Base-by-base conservation (phyloP, 805 yeast genomes). In the Candida manassasensis region DNA sequence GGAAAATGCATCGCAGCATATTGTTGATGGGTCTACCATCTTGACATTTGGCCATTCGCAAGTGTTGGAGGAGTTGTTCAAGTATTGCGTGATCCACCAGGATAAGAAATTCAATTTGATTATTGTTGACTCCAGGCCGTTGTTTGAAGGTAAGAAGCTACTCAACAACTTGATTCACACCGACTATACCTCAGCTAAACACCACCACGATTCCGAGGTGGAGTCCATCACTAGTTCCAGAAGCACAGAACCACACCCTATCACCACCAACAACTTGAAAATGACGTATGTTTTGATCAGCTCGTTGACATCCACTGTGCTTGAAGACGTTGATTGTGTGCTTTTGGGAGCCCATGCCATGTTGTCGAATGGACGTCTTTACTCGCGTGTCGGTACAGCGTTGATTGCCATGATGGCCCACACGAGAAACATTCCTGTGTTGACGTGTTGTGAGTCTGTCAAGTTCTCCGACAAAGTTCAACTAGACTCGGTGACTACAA, bases 311-410 rank as follows among this genome's bases (percentile, higher is more conserved):
- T 58, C 69, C 3, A 79, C 93, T 17, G 79, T 87, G 7, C 71
- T 93, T 49, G 84, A 81, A 47, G 88, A 85, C 56, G 90, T 93
- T 21, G 93, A 93, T 48, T 82, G 84, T 45, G 95, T 93, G 5
- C 83, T 93, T 57, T 67, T 93, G 22, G 98, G 98, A 11, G 97
- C 97, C 0, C 97, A 93, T 55, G 94, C 97, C 21, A 88, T 93
- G 85, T 71, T 93, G 38, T 87, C 97, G 6, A 93, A 93, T 54
- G 98, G 98, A 1, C 77, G 88, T 55, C 70, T 93, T 38, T 88
- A 85, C 54, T 84, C 97, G 2, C 76, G 98, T 42, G 97, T 87
- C 12, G 98, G 98, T 15, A 82, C 97, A 6, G 96, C 97, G 1
- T 67, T 89, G 61, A 76, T 93, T 30, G 95, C 97, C 6, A 85